Evolutionary conservation across 352 stramenopile species (phyloP).

Genomic region (Phytopythium kandeliae): DNA sequence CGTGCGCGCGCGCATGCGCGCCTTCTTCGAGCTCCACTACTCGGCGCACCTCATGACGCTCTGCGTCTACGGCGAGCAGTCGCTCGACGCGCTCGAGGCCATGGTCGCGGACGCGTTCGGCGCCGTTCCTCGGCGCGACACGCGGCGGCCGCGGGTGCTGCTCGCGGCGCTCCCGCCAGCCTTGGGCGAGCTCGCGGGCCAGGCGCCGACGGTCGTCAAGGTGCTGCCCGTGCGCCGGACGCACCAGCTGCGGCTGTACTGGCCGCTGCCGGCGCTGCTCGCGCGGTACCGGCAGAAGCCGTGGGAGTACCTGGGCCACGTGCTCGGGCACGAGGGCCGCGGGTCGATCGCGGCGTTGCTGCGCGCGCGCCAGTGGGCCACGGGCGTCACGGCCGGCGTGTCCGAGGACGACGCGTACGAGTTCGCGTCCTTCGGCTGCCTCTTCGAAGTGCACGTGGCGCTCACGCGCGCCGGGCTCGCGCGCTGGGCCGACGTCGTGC

Average conservation of each 20-base stretch:
- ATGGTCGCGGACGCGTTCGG: conserved; percentile 51
- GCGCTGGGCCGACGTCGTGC: conserved; percentile 37
- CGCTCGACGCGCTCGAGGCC: conserved; percentile 48
- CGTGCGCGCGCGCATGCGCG: conserved; percentile 43
- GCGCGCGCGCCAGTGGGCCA: conserved; percentile 34
- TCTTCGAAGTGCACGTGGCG: conserved; percentile 51
- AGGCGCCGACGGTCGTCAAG: conserved; percentile 25
- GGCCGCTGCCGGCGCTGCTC: conserved; percentile 40
- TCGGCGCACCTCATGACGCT: conserved; percentile 63
- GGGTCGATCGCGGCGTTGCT: conserved; percentile 35
- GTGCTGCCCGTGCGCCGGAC: conserved; percentile 45
- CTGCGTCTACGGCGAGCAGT: conserved; percentile 57
- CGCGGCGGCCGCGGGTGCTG: neutral
- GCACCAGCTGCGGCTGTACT: conserved; percentile 40
- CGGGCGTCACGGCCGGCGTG: conserved; percentile 38
- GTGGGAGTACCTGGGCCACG: conserved; percentile 37
- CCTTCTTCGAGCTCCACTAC: conserved; percentile 58
- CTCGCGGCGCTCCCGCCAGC: conserved; percentile 6
- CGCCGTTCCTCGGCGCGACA: conserved; percentile 20
- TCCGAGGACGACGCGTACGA: conserved; percentile 51
- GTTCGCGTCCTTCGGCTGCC: conserved; percentile 47
- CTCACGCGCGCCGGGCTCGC: conserved; percentile 36
- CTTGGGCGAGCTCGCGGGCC: conserved; percentile 26
- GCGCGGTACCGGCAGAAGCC: conserved; percentile 41
- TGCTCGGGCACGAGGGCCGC: conserved; percentile 49